Base-by-base conservation (phyloP, 2,329 filamentous ascomycete species). In the Aspergillus uvarum region DNA sequence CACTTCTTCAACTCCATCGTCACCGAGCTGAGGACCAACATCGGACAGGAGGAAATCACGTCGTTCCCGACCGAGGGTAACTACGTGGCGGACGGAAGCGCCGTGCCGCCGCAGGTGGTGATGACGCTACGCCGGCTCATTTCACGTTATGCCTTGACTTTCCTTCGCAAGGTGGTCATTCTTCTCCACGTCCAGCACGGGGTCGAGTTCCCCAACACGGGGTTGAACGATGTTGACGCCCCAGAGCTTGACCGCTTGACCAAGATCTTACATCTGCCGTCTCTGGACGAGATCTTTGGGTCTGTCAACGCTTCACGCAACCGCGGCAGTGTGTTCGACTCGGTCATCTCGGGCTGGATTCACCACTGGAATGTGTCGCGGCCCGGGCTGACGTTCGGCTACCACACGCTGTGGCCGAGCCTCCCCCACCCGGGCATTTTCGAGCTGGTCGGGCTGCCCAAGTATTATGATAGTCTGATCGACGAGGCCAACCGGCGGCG, bases 381-480 rank as follows among this genome's bases (percentile, higher is more conserved):
- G 47, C 70, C 69, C 14, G 68, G 69, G 12, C 67, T 72, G 31
- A 69, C 72, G 26, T 65, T 70, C 51, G 70, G 72, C 52, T 71
- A 76, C 57, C 69, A 70, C 57, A 68, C 68, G 35, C 63, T 76
- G 56, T 74, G 70, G 64, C 78, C 85, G 32, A 81, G 78, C 35
- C 77, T 88, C 16, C 88, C 90, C 58, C 95, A 99, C 73, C 96
- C 95, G 0, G 89, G 87, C 51, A 96, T 99, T 64, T 96, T 95
- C 70, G 95, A 99, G 75, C 85, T 99, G 24, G 88, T 99, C 12
- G 95, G 95, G 1, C 79, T 99, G 52, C 95, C 95, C 0, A 91
- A 90, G 76, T 92, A 94, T 69, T 99, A 92, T 73, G 95, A 98
- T 74, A 89, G 87, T 2, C 82, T 99, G 42, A 96, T 96, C 60